Conservation (phyloP, 768 basidiomycete genomes). For the Pulveroboletus sp. region DNA sequence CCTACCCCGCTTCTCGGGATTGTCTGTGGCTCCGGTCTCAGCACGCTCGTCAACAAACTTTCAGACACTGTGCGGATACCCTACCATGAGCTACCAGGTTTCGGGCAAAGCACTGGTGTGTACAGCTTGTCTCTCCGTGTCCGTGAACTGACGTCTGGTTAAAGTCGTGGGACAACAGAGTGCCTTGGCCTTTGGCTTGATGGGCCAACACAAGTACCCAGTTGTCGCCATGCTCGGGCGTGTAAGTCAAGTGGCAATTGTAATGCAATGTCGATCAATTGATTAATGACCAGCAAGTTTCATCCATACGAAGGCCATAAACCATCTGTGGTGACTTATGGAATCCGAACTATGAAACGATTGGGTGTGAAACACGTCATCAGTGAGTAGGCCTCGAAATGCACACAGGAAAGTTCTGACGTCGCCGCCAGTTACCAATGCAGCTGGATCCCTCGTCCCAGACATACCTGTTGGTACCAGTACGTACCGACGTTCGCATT, state of each 20-base stretch:
- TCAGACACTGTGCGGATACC: constrained; percentile 57
- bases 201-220: constrained; percentile 66
- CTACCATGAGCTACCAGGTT: constrained; percentile 70
- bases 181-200: constrained; percentile 73
- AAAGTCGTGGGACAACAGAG: constrained; percentile 82
- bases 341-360: constrained; percentile 74
- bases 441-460: constrained; percentile 78
- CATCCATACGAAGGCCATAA: constrained; percentile 85
- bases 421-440: constrained; percentile 71
- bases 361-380: constrained; percentile 76
- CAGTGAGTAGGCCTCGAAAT: constrained; percentile 46
- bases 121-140: neutral
- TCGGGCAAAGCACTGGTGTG: constrained; percentile 74
- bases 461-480: constrained; percentile 76
- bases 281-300: constrained; percentile 46
- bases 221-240: constrained; percentile 90
- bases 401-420: neutral
- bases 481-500: constrained; percentile 33
- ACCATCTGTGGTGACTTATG: constrained; percentile 68
- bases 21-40: constrained; percentile 84
- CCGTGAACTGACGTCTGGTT: neutral
- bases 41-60: constrained; percentile 64
- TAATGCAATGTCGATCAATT: neutral
- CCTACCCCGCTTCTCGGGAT: constrained; percentile 71
- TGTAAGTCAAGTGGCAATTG: constrained; percentile 38